A percentile compares a stretch with the other conserved stretches of the same genome.
phyloP scores from a whole-genome alignment of 2,329 filamentous ascomycete species.

The Fusarium virguliforme region DNA sequence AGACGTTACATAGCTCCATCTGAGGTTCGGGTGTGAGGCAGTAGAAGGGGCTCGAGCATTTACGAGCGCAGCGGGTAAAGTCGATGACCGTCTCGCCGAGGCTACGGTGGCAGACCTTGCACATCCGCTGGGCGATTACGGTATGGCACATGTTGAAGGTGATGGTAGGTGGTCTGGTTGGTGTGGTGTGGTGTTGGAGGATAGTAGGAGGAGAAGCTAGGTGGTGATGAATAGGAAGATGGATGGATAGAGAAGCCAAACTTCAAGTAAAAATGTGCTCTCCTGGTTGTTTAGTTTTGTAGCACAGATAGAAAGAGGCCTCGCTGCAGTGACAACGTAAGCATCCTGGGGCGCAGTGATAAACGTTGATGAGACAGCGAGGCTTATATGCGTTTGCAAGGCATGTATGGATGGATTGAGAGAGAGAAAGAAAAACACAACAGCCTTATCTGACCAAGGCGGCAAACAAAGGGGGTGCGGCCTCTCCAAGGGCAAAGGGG shows the following conservation, averaged over 20 bases:
- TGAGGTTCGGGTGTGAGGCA: slow-evolving; percentile 50
- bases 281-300: slow-evolving; percentile 44
- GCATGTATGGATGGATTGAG: slow-evolving; percentile 20
- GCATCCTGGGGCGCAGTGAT: slow-evolving; percentile 42
- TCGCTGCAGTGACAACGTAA: slow-evolving; percentile 45
- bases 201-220: background rate
- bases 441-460: slow-evolving; percentile 39
- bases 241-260: slow-evolving; percentile 12
- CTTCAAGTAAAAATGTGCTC: slow-evolving; percentile 26
- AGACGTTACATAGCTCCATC: slow-evolving; percentile 50
- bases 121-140: slow-evolving; percentile 52
- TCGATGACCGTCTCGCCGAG: slow-evolving; percentile 53
- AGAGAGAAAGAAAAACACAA: slow-evolving; percentile 15
- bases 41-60: slow-evolving; percentile 53
- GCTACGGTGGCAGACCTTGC: slow-evolving; percentile 48
- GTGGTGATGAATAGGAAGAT: slow-evolving; percentile 3
- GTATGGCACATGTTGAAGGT: slow-evolving; percentile 52
- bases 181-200: slow-evolving; percentile 1
- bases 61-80: slow-evolving; percentile 52
- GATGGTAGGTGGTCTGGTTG: slow-evolving; percentile 13
- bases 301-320: slow-evolving; percentile 40
- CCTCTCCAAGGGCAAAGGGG: slow-evolving; percentile 21
- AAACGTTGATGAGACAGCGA: slow-evolving; percentile 26
- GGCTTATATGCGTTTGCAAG: slow-evolving; percentile 42
- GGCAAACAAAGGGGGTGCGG: slow-evolving; percentile 16